Conservation (phyloP, 2,329 filamentous ascomycete genomes). For the Magnaporthiopsis poae region DNA sequence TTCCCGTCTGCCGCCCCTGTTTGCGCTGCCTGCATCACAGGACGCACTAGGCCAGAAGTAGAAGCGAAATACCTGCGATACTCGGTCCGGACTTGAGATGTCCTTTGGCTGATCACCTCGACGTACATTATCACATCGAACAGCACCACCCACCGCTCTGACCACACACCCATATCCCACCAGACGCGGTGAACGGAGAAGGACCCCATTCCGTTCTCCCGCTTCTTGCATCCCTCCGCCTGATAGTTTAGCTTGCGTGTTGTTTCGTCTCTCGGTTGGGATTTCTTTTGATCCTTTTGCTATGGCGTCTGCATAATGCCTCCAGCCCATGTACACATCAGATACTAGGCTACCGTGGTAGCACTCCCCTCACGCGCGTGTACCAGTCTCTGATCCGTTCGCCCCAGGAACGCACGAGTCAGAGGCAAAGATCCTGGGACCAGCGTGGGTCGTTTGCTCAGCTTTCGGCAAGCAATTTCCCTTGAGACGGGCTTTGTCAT, state of each 20-base stretch:
- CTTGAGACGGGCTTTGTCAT: constrained; percentile 5
- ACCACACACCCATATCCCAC: not conserved
- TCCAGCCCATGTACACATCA: not conserved
- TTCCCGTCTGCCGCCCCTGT: not conserved
- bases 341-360: not conserved
- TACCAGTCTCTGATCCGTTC: constrained; percentile 1
- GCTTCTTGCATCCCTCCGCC: not conserved
- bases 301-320: not conserved
- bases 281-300: not conserved
- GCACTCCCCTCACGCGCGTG: not conserved
- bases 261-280: not conserved
- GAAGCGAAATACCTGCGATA: not conserved
- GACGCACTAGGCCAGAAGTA: not conserved
- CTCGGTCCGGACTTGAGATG: not conserved
- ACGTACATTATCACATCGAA: no score
- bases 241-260: not conserved
- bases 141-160: not conserved
- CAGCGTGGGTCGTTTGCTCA: not conserved
- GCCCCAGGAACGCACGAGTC: constrained; percentile 4
- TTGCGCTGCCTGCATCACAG: not conserved
- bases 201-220: not conserved
- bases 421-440: not conserved
- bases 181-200: not conserved
- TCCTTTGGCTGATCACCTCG: not conserved
- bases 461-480: constrained; percentile 9